Conservation (phyloP, 768 basidiomycete species). For the Leucocoprinus birnbaumii region DNA sequence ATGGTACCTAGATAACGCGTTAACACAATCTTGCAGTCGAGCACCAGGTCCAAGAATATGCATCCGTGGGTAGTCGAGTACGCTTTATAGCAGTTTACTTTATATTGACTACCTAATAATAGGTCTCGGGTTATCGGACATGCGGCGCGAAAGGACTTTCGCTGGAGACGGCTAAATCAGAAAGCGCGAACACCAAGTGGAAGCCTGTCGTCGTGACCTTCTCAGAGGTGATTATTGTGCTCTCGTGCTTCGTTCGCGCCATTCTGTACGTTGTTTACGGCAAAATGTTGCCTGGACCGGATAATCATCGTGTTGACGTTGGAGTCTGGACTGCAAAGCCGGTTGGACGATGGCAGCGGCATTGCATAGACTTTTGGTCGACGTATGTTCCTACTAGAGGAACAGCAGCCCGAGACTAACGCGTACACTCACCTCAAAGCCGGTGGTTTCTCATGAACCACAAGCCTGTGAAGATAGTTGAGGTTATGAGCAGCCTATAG, state of each 20-base stretch:
- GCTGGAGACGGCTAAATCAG: neutral
- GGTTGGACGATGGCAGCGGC: too few relatives aligned
- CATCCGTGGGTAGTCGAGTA: constrained; percentile 3
- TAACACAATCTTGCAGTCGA: neutral
- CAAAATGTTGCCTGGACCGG: neutral
- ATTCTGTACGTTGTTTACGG: neutral
- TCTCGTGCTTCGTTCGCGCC: neutral
- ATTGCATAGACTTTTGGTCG: too few relatives aligned
- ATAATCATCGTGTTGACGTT: neutral
- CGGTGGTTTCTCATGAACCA: constrained; percentile 1
- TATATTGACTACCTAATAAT: neutral
- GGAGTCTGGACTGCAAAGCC: too few relatives aligned
- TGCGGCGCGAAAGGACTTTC: neutral
- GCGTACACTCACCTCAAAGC: neutral
- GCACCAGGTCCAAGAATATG: neutral
- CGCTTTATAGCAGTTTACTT: constrained; percentile 2
- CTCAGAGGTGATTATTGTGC: neutral
- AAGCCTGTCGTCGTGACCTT: neutral
- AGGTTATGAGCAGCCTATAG: too few relatives aligned
- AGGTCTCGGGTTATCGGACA: neutral
- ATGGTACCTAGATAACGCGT: neutral
- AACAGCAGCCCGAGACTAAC: too few relatives aligned
- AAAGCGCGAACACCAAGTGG: neutral
- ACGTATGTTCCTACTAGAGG: too few relatives aligned
- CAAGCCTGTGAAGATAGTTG: constrained; percentile 3